Base-by-base conservation (phyloP, 169 alveolate species). In the Theileria equi region DNA sequence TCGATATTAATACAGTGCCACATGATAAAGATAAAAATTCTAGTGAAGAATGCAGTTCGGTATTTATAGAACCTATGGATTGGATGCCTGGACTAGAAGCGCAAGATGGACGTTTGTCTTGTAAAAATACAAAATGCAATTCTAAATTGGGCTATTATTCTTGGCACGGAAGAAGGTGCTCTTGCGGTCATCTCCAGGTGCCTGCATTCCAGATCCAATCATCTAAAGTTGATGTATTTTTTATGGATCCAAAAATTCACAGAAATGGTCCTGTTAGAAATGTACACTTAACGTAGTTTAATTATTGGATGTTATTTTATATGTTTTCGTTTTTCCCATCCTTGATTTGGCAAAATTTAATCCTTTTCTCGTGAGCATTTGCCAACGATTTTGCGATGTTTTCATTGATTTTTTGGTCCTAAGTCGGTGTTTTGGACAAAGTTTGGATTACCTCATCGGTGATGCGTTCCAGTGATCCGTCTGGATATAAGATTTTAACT, bases 171-270 rank as follows among this genome's bases (percentile, higher is more conserved):
- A 57, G 81, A 0, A 48, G 57, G 36, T 77, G 86, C 35, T 66
- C 80, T 17, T 77, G 86, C 55, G 86, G 86, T 52, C 62, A 77
- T 41, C 40, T 65, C 5, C 86, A 77, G 48, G 59, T 77, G 4
- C 86, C 86, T 36, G 80, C 81, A 2, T 67, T 77, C 48, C 86
- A 77, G 74, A 64, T 77, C 25, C 86, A 77, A 28, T 26, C 62
- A 34, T 66, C 80, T 23, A 77, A 77, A 48, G 67, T 77, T 13
- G 86, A 77, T n/a, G n/a, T n/a, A n/a, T n/a, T n/a, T n/a, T n/a
- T n/a, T n/a, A n/a, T n/a, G n/a, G n/a, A n/a, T n/a, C 45, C 45
- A 38, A 13, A 38, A 13, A 48, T 48, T n/a, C 44, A 48, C 13
- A n/a, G 58, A 13, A 48, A n/a, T 13, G 16, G 13, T 13, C 58